Evolutionary conservation across 2,329 filamentous ascomycete genomes (phyloP).

Genomic region (Penicillium freii): DNA sequence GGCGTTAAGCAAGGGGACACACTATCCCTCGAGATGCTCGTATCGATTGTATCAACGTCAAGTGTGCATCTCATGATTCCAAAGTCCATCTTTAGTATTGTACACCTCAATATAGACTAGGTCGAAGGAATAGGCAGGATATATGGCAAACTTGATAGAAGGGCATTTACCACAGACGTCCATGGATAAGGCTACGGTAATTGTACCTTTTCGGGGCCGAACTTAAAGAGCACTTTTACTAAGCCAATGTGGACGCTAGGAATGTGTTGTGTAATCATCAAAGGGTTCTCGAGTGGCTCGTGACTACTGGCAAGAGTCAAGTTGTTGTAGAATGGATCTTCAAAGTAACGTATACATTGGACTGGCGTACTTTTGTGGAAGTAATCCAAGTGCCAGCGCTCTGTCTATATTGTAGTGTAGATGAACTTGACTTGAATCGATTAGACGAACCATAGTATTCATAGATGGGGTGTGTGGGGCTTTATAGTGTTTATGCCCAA

Average conservation of each 20-base stretch:
- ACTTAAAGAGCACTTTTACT: neutral
- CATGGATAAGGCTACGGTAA: neutral
- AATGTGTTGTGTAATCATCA: neutral
- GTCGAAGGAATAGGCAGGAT: too few species aligned
- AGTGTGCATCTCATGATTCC: too few species aligned
- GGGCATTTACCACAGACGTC: neutral
- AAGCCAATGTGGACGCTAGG: neutral
- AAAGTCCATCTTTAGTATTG: too few species aligned
- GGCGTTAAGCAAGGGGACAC: too few species aligned
- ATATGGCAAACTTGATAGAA: too few species aligned
- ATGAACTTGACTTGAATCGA: neutral
- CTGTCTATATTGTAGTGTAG: neutral
- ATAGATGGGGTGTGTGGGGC: neutral
- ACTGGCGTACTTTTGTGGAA: neutral
- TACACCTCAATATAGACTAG: too few species aligned
- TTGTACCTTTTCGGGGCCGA: too few species aligned
- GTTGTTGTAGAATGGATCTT: neutral
- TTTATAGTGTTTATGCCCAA: neutral
- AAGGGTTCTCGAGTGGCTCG: neutral
- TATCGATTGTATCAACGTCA: too few species aligned
- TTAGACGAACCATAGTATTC: neutral
- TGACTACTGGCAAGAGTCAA: neutral
- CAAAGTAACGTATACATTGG: neutral
- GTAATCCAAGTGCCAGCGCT: neutral
- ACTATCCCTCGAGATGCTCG: too few species aligned